Evolutionary conservation across 1,284 basidiomycete species (phyloP).

Genomic region (Limonomyces culmigenus): DNA sequence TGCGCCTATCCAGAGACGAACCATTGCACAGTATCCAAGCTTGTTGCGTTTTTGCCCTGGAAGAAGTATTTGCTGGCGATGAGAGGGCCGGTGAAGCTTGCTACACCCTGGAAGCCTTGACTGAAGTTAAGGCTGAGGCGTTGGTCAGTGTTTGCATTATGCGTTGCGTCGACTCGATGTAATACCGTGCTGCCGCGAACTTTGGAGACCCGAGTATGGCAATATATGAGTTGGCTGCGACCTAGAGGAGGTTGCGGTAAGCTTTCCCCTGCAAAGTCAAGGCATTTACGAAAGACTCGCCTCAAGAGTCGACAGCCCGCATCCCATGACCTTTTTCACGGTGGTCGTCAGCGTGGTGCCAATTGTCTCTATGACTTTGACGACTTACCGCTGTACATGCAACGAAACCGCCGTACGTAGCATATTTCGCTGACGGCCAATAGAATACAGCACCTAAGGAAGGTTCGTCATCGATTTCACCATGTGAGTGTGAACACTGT

Average conservation of each 20-base stretch:
- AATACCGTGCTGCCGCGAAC: slow-evolving; percentile 62
- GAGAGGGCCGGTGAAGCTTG: slow-evolving; percentile 64
- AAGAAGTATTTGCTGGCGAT: slow-evolving; percentile 71
- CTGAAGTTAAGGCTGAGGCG: slow-evolving; percentile 29
- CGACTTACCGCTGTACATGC: slow-evolving; percentile 54
- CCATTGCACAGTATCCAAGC: slow-evolving; percentile 63
- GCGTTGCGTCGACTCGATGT: slow-evolving; percentile 13
- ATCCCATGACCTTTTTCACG: slow-evolving; percentile 27
- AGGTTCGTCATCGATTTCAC: slow-evolving; percentile 2
- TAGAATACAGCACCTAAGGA: slow-evolving; percentile 50
- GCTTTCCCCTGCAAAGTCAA: too few species aligned
- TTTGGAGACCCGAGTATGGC: slow-evolving; percentile 48
- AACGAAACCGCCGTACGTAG: slow-evolving; percentile 58
- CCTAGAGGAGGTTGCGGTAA: too few species aligned
- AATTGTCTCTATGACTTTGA: slow-evolving; percentile 16
- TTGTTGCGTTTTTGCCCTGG: slow-evolving; percentile 37
- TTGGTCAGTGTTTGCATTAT: neutral
- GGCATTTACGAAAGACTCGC: too few species aligned
- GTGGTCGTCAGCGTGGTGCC: neutral
- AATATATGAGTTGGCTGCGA: slow-evolving; percentile 72
- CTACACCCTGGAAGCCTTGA: slow-evolving; percentile 71
- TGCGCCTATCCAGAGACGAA: slow-evolving; percentile 8
- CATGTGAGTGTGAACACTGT: neutral
- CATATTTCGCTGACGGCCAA: slow-evolving; percentile 63
- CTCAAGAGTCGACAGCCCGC: slow-evolving; percentile 55